Evolutionary conservation across 176 grass and related monocot species (phyloP), one percentile per base, ranked within the genome.

Genomic region (Themeda triandra): DNA sequence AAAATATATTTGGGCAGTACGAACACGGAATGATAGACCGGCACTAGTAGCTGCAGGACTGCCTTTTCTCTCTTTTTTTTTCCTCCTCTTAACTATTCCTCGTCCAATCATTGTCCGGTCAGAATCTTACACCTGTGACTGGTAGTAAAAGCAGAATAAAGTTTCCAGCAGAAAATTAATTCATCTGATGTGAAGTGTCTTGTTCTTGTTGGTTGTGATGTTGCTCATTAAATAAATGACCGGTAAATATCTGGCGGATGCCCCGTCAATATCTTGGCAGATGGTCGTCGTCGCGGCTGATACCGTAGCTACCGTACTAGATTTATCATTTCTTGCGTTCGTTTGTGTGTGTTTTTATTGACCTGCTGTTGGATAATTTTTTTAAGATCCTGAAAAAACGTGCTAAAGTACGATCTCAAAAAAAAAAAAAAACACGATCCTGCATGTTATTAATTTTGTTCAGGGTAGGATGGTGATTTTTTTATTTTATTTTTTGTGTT

Each of bases 101-200:
- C 51, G 63, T 13, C 72, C 86, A 82, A 77, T 82, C 79, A 82
- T 82, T 87, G 72, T 76, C 86, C 48, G 63, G 63, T 62, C 63
- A 77, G 72, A 82, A 82, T 60, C 49, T 70, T 69, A 63, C 53
- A 69, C 49, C 63, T 68, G 64, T 42, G 40, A 72, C 21, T 39
- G 7, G 1, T 3, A 35, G 17, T 56, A 10, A 36, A 4, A 66
- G 29, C 29, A 28, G 10, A 36, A 14, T 31, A 74, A 44, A 64
- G 42, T 58, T 29, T 73, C 5, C 0, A 12, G 39, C 0, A 11
- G 37, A 41, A 17, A 32, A 21, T 31, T 41, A 76, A 58, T 80
- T 23, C 23, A 56, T 21, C 73, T 56, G 44, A 66, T 53, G 77
- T 66, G 42, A 75, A 66, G 77, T 19, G 69, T 18, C n/a, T 15